phyloP scores from a whole-genome alignment of 768 basidiomycete species.

The Suillus bovinus region DNA sequence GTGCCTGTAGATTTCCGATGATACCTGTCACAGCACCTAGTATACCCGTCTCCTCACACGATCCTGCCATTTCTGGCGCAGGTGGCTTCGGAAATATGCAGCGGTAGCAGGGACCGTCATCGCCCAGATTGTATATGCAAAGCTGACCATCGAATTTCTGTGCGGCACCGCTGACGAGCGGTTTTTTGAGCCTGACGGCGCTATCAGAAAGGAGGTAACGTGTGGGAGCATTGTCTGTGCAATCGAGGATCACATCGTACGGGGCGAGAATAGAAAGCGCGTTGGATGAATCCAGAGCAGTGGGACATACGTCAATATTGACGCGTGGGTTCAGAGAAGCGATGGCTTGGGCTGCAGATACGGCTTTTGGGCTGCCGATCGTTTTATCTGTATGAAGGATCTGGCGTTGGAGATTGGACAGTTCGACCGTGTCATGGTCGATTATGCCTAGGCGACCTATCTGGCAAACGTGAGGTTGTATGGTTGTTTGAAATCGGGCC shows the following conservation, averaged over 20 bases:
- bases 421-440: slow-evolving; percentile 85
- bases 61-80: slow-evolving; percentile 58
- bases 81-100: slow-evolving; percentile 90
- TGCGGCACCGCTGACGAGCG: slow-evolving; percentile 92
- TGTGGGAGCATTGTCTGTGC: slow-evolving; percentile 91
- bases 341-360: slow-evolving; percentile 75
- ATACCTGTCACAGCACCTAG: slow-evolving; percentile 87
- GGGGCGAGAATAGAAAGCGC: slow-evolving; percentile 58
- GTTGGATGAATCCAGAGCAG: slow-evolving; percentile 61
- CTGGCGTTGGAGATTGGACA: slow-evolving; percentile 91
- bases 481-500: neutral
- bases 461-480: slow-evolving; percentile 10
- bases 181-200: slow-evolving; percentile 70
- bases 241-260: slow-evolving; percentile 86
- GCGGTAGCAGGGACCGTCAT: slow-evolving; percentile 85
- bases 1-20: slow-evolving; percentile 87
- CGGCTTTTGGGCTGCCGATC: slow-evolving; percentile 77
- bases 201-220: slow-evolving; percentile 92
- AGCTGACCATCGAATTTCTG: slow-evolving; percentile 84
- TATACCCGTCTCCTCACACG: slow-evolving; percentile 89
- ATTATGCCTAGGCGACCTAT: slow-evolving; percentile 82
- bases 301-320: slow-evolving; percentile 54
- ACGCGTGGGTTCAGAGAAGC: slow-evolving; percentile 53
- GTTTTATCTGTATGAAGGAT: slow-evolving; percentile 78
- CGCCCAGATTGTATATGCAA: slow-evolving; percentile 68